These are phyloP conservation scores for Sarcodon sp. DNA, from an alignment of 768 basidiomycete species.

Conservation along the genomic window DNA sequence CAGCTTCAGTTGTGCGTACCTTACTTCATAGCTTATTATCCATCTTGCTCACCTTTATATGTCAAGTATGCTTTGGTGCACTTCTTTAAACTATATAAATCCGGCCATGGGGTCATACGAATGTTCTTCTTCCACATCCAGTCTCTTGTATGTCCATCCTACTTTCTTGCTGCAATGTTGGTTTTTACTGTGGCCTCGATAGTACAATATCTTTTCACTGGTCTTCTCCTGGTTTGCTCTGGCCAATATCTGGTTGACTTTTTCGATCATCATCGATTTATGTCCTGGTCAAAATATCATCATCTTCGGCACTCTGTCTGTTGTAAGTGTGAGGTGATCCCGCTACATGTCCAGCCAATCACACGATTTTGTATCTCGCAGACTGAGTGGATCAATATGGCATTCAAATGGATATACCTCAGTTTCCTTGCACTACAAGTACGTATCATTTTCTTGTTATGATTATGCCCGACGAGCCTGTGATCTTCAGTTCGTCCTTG, in stretches of 20 bases:
- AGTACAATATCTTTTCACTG: conserved; percentile 81
- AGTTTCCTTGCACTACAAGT: conserved; percentile 73
- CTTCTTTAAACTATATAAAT: conserved; percentile 82
- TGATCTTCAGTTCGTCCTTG: conserved; percentile 43
- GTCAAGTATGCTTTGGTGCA: conserved; percentile 81
- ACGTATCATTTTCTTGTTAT: conserved; percentile 5
- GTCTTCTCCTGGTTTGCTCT: conserved; percentile 90
- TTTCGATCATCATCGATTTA: conserved; percentile 88
- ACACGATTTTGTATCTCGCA: conserved; percentile 14
- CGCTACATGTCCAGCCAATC: neutral
- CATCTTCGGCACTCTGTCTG: conserved; percentile 57
- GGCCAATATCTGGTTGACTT: conserved; percentile 91
- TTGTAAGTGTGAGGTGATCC: conserved; percentile 36
- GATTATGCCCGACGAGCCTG: neutral
- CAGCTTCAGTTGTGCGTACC: conserved; percentile 72
- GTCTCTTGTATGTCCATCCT: conserved; percentile 48
- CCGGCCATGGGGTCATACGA: conserved; percentile 77
- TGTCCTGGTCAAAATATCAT: conserved; percentile 38
- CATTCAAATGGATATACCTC: conserved; percentile 79
- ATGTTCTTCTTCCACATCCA: conserved; percentile 98
- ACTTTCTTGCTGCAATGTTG: neutral
- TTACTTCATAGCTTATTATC: neutral
- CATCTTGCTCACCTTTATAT: conserved; percentile 2
- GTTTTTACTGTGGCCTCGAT: conserved; percentile 1
- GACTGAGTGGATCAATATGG: conserved; percentile 85